These are phyloP conservation scores for Aquilaria malaccensis DNA, from an alignment of 345 rosid genomes.

Conservation along the genomic window DNA sequence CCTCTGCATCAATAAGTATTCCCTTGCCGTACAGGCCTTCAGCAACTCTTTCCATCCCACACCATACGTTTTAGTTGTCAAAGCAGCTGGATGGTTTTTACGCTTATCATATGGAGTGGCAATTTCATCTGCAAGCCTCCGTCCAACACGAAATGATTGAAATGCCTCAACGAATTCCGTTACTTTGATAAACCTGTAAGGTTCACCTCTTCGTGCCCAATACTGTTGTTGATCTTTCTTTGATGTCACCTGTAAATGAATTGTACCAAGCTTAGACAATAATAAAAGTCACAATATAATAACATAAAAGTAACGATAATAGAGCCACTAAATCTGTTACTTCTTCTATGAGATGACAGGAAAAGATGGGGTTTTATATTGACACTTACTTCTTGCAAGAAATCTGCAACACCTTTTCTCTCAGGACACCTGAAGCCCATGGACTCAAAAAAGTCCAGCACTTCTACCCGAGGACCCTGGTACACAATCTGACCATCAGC, in stretches of 20 bases:
- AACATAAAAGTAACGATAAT: background rate
- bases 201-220: slow-evolving; percentile 39
- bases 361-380: background rate
- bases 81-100: slow-evolving; percentile 54
- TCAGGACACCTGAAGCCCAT: slow-evolving; percentile 73
- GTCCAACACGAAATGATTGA: slow-evolving; percentile 31
- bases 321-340: background rate
- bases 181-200: slow-evolving; percentile 42
- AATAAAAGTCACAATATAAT: too few relatives aligned
- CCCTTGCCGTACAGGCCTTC: slow-evolving; percentile 48
- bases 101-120: slow-evolving; percentile 36
- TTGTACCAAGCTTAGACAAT: too few relatives aligned
- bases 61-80: slow-evolving; percentile 42
- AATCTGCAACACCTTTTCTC: slow-evolving; percentile 74
- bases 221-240: slow-evolving; percentile 69
- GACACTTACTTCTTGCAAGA: slow-evolving; percentile 68
- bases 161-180: slow-evolving; percentile 53
- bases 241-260: slow-evolving; percentile 49
- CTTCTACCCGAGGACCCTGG: slow-evolving; percentile 60
- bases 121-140: slow-evolving; percentile 31
- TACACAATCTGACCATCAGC: slow-evolving; percentile 62
- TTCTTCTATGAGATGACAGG: background rate
- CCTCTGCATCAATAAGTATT: slow-evolving; percentile 55
- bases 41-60: slow-evolving; percentile 40
- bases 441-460: slow-evolving; percentile 45